phyloP scores from a whole-genome alignment of 1,139 yeast genomes.

The Zygoascus sp. region DNA sequence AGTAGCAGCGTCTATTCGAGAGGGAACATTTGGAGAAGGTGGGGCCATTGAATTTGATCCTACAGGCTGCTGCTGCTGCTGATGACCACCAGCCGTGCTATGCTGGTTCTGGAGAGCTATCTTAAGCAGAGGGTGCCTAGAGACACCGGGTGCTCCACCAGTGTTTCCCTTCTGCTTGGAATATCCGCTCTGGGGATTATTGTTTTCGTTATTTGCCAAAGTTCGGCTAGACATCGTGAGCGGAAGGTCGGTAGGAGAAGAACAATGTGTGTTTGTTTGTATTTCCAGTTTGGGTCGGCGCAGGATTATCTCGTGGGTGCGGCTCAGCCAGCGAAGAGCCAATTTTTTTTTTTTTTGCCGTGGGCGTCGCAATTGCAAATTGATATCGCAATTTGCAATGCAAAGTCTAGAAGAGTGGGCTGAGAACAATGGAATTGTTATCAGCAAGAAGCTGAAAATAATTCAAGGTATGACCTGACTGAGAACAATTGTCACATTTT shows the following conservation, averaged over 20 bases:
- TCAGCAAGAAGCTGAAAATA: slow-evolving; percentile 14
- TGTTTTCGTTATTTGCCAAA: slow-evolving; percentile 11
- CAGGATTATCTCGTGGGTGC: not conserved
- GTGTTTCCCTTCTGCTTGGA: slow-evolving; percentile 11
- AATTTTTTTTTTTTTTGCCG: not conserved
- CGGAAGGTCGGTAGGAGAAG: not conserved
- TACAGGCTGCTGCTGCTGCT: too few species aligned
- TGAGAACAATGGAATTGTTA: slow-evolving; percentile 13
- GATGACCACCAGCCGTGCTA: slow-evolving; percentile 23
- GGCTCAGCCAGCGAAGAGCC: not conserved
- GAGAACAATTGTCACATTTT: not conserved
- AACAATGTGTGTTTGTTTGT: slow-evolving; percentile 9
- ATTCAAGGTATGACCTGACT: slow-evolving; percentile 11
- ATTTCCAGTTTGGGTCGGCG: slow-evolving; percentile 9
- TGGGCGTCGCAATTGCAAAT: not conserved
- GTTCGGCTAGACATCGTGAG: slow-evolving; percentile 9
- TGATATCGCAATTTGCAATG: too few species aligned
- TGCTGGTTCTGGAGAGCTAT: slow-evolving; percentile 31
- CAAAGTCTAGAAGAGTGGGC: slow-evolving; percentile 18
- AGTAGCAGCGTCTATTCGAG: slow-evolving; percentile 22
- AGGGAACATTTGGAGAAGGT: slow-evolving; percentile 22
- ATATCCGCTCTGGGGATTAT: slow-evolving; percentile 8
- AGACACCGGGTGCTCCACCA: slow-evolving; percentile 8
- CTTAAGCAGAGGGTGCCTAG: slow-evolving; percentile 30
- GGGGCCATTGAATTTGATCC: slow-evolving; percentile 18